phyloP scores from a whole-genome alignment of 805 yeast genomes.

The Suhomyces sp. region DNA sequence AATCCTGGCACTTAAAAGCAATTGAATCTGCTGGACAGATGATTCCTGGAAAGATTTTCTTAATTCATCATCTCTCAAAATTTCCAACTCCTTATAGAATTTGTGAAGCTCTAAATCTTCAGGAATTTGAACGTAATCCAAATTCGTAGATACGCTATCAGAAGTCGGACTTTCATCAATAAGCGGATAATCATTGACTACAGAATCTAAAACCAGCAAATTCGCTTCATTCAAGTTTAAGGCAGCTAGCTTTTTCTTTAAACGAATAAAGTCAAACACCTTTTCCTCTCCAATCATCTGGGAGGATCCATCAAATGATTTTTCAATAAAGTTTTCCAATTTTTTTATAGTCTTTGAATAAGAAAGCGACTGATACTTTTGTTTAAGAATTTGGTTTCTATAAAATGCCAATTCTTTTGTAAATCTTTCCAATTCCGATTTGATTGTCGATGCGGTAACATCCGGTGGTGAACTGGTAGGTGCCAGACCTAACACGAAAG shows the following conservation, averaged over 20 bases:
- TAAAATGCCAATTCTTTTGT: slow-evolving; percentile 17
- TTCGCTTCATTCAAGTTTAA: slow-evolving; percentile 7
- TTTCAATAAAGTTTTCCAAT: slow-evolving; percentile 4
- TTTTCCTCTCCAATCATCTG: background rate
- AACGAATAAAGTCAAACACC: slow-evolving; percentile 5
- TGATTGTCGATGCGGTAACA: background rate
- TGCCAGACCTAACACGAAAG: background rate
- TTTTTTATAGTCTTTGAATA: slow-evolving; percentile 11
- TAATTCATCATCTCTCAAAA: slow-evolving; percentile 13
- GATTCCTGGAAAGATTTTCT: slow-evolving; percentile 8
- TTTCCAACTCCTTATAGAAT: slow-evolving; percentile 17
- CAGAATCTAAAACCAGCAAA: slow-evolving; percentile 7
- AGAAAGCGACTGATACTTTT: slow-evolving; percentile 3
- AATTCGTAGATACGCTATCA: background rate
- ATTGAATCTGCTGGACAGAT: slow-evolving; percentile 12
- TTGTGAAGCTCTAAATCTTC: slow-evolving; percentile 16
- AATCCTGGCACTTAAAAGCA: slow-evolving; percentile 14
- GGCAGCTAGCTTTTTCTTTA: slow-evolving; percentile 2
- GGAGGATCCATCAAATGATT: slow-evolving; percentile 1
- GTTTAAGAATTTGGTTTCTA: slow-evolving; percentile 4
- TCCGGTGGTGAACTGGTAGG: background rate
- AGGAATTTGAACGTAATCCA: slow-evolving; percentile 14
- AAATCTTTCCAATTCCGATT: slow-evolving; percentile 14
- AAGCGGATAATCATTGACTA: background rate
- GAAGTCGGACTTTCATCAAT: background rate